Base-by-base conservation (phyloP, 257 asterid genomes). In the Nicotiana undulata region DNA sequence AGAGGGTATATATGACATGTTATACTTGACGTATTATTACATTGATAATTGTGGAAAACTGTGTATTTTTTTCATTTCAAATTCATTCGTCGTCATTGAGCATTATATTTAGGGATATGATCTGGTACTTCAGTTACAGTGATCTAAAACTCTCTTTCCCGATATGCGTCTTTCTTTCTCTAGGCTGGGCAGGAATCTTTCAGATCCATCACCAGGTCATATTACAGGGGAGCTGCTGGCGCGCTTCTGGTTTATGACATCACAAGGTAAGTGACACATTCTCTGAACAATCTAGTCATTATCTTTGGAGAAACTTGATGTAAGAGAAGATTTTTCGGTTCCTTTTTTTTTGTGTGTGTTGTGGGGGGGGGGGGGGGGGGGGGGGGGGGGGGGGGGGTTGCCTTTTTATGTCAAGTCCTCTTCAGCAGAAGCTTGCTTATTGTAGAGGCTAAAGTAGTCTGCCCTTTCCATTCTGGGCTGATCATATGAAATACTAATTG, bases 151-250 rank as follows among this genome's bases (percentile, higher is more conserved):
- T 49, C 22, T 72, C 61, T 32, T 44, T 49, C 24, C 9, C 16
- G 15, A 44, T 40, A 15, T 24, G 40, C 3, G 46, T 31, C 28
- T 15, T 79, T 52, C 28, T 79, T n/a, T 63, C 29, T 79, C 46
- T 63, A 79, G 81, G 81, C 81, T 77, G 81, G 81, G 32, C 81
- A 77, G 68, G 81, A 77, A 59, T 60, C 81, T 26, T 77, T 77
- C 72, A 77, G 81, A 77, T 77, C 81, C 68, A 77, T 77, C 81
- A 77, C 81, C 81, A 77, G 81, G 68, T 77, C 81, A 59, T 77
- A 77, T 63, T 77, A 77, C 74, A 77, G 81, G 24, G 81, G 81
- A 59, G 81, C 81, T 32, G 81, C 81, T 32, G 81, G 81, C 16
- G 81, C 81, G 7, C 81, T 77, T 56, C 81, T 77, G 72, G 81